phyloP scores from a whole-genome alignment of 1,284 basidiomycete genomes.

The Trichosporon sp. region DNA sequence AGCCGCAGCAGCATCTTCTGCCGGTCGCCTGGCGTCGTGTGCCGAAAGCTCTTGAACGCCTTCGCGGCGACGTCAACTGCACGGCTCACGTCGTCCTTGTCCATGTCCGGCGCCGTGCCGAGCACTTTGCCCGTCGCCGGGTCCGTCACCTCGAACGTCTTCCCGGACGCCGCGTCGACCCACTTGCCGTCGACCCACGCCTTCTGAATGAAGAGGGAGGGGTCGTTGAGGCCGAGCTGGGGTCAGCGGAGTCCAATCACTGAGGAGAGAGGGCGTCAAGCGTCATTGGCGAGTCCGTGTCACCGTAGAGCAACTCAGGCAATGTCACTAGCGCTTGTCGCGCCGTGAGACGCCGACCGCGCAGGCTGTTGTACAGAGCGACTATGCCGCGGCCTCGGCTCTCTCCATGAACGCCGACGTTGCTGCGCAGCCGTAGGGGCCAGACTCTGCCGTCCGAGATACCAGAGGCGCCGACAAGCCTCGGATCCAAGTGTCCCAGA shows the following conservation, averaged over 20 bases:
- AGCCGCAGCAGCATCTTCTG: slow-evolving; percentile 33
- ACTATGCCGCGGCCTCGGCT: no score
- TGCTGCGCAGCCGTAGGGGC: no score
- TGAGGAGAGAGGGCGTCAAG: no score
- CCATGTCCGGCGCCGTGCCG: slow-evolving; percentile 81
- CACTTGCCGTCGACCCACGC: slow-evolving; percentile 76
- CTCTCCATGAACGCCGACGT: no score
- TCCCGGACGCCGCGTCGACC: slow-evolving; percentile 68
- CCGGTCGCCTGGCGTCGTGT: slow-evolving; percentile 56
- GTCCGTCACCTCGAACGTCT: slow-evolving; percentile 73
- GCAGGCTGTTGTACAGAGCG: no score
- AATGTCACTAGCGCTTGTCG: no score
- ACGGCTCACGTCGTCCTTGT: slow-evolving; percentile 67
- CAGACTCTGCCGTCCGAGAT: no score
- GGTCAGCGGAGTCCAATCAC: not conserved
- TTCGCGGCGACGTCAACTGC: slow-evolving; percentile 71
- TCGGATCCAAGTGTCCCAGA: not conserved
- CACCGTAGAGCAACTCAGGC: no score
- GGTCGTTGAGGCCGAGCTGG: slow-evolving; percentile 61
- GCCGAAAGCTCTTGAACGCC: slow-evolving; percentile 75
- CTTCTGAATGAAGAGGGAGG: slow-evolving; percentile 67
- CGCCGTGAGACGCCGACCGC: no score
- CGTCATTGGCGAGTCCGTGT: not conserved
- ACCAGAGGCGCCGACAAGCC: no score
- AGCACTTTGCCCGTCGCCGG: slow-evolving; percentile 75